Evolutionary conservation across 768 basidiomycete genomes (phyloP).

Genomic region (Leccinum subgranulosum): DNA sequence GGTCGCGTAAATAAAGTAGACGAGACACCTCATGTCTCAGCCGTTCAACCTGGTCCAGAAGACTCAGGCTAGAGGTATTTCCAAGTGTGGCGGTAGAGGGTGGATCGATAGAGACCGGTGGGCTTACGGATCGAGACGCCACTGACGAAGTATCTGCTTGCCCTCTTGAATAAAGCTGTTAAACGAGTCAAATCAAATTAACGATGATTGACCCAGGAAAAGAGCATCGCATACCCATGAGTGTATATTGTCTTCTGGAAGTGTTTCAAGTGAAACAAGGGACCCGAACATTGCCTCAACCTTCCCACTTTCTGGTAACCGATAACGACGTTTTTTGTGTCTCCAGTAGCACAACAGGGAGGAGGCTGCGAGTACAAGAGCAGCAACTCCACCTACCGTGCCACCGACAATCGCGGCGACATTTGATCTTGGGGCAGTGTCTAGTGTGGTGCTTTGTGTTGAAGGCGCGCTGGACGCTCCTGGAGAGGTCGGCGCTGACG

Average conservation of each 20-base stretch:
- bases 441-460: background rate
- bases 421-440: background rate
- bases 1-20: background rate
- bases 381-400: conserved; percentile 1
- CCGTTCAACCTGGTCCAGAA: background rate
- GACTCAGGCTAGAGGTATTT: background rate
- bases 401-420: conserved; percentile 9
- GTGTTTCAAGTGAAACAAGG: background rate
- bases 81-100: background rate
- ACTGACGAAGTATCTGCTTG: background rate
- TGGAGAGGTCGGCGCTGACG: background rate
- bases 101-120: background rate
- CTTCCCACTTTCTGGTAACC: background rate
- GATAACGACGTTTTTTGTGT: background rate
- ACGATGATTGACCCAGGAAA: background rate
- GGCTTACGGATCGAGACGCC: background rate
- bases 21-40: background rate
- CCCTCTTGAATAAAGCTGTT: background rate
- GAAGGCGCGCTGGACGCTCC: background rate
- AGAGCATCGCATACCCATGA: background rate
- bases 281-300: background rate
- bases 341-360: conserved; percentile 5
- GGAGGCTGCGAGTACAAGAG: background rate
- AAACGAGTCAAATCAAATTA: background rate
- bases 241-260: background rate